Evolutionary conservation across 2,329 filamentous ascomycete species (phyloP), one percentile per base, ranked within the genome.

Genomic region (Colletotrichum musae): DNA sequence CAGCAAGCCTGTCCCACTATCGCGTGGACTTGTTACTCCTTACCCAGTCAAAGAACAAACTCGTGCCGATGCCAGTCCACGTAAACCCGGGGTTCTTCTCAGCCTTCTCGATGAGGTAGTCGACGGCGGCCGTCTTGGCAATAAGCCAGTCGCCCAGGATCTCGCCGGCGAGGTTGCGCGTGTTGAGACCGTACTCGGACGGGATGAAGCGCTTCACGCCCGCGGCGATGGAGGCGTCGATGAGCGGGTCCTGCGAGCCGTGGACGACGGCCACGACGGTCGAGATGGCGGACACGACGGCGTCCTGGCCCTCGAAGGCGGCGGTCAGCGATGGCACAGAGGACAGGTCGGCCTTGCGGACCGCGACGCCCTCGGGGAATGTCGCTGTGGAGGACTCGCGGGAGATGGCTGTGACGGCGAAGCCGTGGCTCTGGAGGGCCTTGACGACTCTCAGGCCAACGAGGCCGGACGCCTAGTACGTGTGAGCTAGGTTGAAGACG

Each of bases 21-120:
- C 5, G 7, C 6, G 7, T 7, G 4, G 6, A 10, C 7, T 36
- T 3, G 28, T n/a, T 3, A 16, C 4, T 1, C 73, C 79, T 36
- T 75, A 85, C 83, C 87, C 86, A 88, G 74, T 92, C 90, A 75
- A 92, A 90, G 77, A 92, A 89, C 4, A 86, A 78, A 0, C 89
- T 88, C 10, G 82, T 86, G 3, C 88, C 84, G 13, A 92, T 75
- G 3, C 82, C 86, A 1, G 88, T 91, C 89, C 90, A 92, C 24
- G 81, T 84, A 70, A 92, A 85, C n/a, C 62, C 51, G 2, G 67
- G 56, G 15, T 71, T 45, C 39, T 56, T 62, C 53, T 68, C 15
- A 5, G 71, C 68, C 41, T 70, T 71, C 39, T 71, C 50, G 41
- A 64, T 57, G 15, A 64, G 41, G 6, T 78, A 61, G 4, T 56